A percentile compares a stretch with the other conserved stretches of the same genome.
Conservation (phyloP, 805 yeast genomes). For the Ogataea corticis region DNA sequence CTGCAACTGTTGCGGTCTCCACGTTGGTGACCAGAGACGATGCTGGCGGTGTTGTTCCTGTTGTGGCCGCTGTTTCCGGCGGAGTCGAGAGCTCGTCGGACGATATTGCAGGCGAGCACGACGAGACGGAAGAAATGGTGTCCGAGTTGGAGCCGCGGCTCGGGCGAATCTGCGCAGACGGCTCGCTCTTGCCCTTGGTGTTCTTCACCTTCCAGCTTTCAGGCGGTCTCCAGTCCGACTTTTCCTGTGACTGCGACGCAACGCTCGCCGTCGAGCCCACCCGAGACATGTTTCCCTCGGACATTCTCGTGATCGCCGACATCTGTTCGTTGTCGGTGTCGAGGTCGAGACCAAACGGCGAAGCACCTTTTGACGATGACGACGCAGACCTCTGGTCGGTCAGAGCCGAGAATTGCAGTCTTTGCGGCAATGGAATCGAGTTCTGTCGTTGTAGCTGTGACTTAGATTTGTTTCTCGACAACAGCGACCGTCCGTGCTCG, state of each 20-base stretch:
- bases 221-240: constrained; percentile 51
- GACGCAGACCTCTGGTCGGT: not conserved
- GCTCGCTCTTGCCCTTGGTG: constrained; percentile 16
- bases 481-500: not conserved
- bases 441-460: constrained; percentile 4
- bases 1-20: not conserved
- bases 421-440: constrained; percentile 10
- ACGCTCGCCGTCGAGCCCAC: constrained; percentile 25
- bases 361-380: constrained; percentile 1
- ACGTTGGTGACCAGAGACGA: not conserved
- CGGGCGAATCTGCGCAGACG: constrained; percentile 6
- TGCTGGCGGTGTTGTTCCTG: constrained; percentile 8
- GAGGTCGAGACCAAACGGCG: constrained; percentile 26
- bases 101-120: constrained; percentile 12
- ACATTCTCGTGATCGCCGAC: constrained; percentile 21
- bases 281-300: constrained; percentile 23
- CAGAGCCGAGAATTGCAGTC: constrained; percentile 7
- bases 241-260: constrained; percentile 10
- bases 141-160: constrained; percentile 18
- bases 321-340: constrained; percentile 26
- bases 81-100: constrained; percentile 14
- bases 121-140: constrained; percentile 16
- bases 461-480: constrained; percentile 1
- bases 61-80: constrained; percentile 16
- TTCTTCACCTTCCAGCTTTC: constrained; percentile 61